Conservation (phyloP, 495 filamentous ascomycete species). For the Hypoxylon cercidicola region DNA sequence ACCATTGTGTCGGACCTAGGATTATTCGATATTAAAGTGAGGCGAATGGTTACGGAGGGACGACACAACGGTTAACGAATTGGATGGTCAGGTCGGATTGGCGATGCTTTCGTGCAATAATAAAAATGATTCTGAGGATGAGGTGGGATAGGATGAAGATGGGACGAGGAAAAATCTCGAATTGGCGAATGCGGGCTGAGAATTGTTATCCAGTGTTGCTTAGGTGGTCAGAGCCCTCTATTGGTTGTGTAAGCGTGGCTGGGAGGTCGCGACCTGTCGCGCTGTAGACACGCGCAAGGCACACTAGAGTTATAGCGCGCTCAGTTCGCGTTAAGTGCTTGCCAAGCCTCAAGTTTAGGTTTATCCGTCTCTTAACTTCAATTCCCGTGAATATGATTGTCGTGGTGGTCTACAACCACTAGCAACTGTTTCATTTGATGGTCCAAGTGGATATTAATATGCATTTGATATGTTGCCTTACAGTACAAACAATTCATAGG, state of each 20-base stretch:
- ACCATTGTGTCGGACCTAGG: slow-evolving; percentile 47
- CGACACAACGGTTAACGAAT: neutral
- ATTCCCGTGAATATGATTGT: too few species aligned
- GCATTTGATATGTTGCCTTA: too few species aligned
- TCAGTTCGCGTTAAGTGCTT: slow-evolving; percentile 38
- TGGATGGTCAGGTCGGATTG: slow-evolving; percentile 5
- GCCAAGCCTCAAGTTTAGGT: slow-evolving; percentile 9
- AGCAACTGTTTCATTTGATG: too few species aligned
- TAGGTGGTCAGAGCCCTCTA: slow-evolving; percentile 18
- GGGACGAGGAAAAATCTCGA: slow-evolving; percentile 1
- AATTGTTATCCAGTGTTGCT: slow-evolving; percentile 9
- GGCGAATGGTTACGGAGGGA: neutral
- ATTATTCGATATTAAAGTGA: neutral
- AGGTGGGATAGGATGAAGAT: slow-evolving; percentile 14
- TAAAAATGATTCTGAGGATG: slow-evolving; percentile 17
- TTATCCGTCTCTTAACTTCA: too few species aligned
- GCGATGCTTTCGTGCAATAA: neutral
- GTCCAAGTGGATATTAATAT: too few species aligned
- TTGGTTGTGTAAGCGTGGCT: slow-evolving; percentile 20
- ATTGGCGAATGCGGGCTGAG: slow-evolving; percentile 33
- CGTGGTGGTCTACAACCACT: too few species aligned
- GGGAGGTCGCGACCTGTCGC: slow-evolving; percentile 37
- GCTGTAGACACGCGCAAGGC: slow-evolving; percentile 18
- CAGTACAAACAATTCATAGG: too few species aligned
- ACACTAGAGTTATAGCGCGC: slow-evolving; percentile 34